Conservation (phyloP, 1,284 basidiomycete species). For the Phylloboletellus chloephorus region DNA sequence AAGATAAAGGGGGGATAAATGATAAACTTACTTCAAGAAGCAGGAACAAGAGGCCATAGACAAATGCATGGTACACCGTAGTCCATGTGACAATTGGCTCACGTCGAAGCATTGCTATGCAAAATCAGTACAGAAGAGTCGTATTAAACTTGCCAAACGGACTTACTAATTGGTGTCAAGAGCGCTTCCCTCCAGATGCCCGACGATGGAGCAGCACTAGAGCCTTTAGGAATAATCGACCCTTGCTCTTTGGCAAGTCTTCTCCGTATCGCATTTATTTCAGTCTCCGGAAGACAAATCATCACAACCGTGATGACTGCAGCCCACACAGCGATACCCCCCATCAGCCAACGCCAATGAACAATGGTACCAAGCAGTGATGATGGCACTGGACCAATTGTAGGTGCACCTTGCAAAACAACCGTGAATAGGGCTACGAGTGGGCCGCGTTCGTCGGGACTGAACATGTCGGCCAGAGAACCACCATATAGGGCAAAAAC, state of each 20-base stretch:
- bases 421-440: conserved; percentile 27
- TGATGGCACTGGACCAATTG: conserved; percentile 26
- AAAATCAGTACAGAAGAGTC: background rate
- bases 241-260: conserved; percentile 10
- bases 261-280: conserved; percentile 19
- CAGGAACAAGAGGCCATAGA: conserved; percentile 24
- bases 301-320: conserved; percentile 15
- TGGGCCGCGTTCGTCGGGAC: conserved; percentile 21
- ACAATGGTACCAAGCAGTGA: conserved; percentile 21
- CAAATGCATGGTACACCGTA: conserved; percentile 23
- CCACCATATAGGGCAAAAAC: conserved; percentile 26
- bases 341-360: conserved; percentile 26
- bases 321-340: conserved; percentile 19
- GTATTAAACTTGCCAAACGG: background rate
- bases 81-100: conserved; percentile 28
- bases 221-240: background rate
- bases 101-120: conserved; percentile 18
- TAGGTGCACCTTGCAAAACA: conserved; percentile 26
- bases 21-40: conserved; percentile 22
- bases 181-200: conserved; percentile 18
- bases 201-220: background rate
- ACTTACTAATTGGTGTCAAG: conserved; percentile 22
- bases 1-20: background rate
- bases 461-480: conserved; percentile 25
- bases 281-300: conserved; percentile 23